Base-by-base conservation (phyloP, 192 early-diverging fungal genomes). In the Coemansia reversa region DNA sequence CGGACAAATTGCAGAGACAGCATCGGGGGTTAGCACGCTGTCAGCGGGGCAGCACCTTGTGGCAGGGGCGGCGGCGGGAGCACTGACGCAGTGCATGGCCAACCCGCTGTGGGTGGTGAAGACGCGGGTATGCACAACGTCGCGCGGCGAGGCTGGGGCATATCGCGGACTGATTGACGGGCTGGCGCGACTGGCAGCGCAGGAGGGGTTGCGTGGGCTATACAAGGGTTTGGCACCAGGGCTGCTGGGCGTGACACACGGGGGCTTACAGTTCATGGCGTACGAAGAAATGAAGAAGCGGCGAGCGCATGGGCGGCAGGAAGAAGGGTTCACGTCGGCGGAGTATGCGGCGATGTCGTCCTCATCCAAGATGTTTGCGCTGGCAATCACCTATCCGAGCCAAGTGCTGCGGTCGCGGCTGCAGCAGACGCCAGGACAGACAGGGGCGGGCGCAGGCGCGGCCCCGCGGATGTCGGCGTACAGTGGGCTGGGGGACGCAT, bases 261-360 rank as follows among this genome's bases (percentile, higher is more conserved):
- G 97, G 11, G 95, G 94, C 0, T 65, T 99, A 23, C 97, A 99
- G 75, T 99, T 99, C 73, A 94, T 96, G 92, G 93, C 90, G 0
- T 99, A 99, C 75, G 97, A 99, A 59, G 93, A 96, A 55, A 88
- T 99, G 87, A 99, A 98, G 78, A 85, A 86, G 63, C 84, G 83
- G 75, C 66, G 86, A 39, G 61, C 78, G 30, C 78, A 70, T 19
- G 63, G 60, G 0, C 51, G 24, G 19, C 23, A 39, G 0, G 25
- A 19, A 18, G 66, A 52, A 25, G 42, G 62, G 3, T 66, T 89
- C 2, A 74, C 74, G n/a, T 83, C 91, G 8, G 22, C 80, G 3
- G 94, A 97, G 60, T 89, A 92, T 67, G 76, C 93, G 16, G 72
- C 85, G 33, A 93, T 95, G 89, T 93, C 97, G 1, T 88, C 89